Conservation (phyloP, 2,329 filamentous ascomycete genomes). For the Alternaria ethzedia region DNA sequence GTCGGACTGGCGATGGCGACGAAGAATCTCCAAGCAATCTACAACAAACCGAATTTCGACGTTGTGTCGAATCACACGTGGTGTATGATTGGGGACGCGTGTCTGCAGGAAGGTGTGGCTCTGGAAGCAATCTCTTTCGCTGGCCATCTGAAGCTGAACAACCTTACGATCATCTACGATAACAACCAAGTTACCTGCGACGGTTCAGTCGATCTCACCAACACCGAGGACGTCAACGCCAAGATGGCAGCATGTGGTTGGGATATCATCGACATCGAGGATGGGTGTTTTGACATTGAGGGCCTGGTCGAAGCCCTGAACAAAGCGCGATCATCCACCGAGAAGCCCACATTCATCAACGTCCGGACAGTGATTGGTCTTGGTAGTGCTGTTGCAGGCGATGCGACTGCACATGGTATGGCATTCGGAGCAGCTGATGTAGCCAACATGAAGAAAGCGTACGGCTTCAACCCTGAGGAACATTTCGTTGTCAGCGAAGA, state of each 20-base stretch:
- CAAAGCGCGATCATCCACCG: conserved; percentile 51
- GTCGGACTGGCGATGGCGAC: conserved; percentile 59
- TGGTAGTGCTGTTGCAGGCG: conserved; percentile 59
- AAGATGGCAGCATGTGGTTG: conserved; percentile 66
- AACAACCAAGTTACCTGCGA: conserved; percentile 68
- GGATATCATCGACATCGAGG: conserved; percentile 61
- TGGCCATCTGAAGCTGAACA: conserved; percentile 63
- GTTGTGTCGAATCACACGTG: conserved; percentile 61
- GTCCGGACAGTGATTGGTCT: conserved; percentile 63
- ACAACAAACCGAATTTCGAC: conserved; percentile 58
- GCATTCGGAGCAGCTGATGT: conserved; percentile 63
- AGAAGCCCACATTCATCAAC: conserved; percentile 66
- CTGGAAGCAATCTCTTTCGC: conserved; percentile 64
- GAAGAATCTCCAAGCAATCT: conserved; percentile 66
- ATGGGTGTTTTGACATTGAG: conserved; percentile 61
- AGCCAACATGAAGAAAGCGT: conserved; percentile 59
- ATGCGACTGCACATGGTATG: conserved; percentile 63
- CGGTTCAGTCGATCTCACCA: conserved; percentile 61
- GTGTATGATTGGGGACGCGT: conserved; percentile 65
- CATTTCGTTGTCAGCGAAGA: conserved; percentile 55
- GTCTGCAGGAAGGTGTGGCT: conserved; percentile 64
- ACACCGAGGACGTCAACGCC: conserved; percentile 62
- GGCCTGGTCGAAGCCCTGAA: conserved; percentile 57
- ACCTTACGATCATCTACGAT: conserved; percentile 65
- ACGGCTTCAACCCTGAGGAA: conserved; percentile 58